These are phyloP conservation scores for Pholiota microspora DNA, from an alignment of 768 basidiomycete species.

Conservation along the genomic window DNA sequence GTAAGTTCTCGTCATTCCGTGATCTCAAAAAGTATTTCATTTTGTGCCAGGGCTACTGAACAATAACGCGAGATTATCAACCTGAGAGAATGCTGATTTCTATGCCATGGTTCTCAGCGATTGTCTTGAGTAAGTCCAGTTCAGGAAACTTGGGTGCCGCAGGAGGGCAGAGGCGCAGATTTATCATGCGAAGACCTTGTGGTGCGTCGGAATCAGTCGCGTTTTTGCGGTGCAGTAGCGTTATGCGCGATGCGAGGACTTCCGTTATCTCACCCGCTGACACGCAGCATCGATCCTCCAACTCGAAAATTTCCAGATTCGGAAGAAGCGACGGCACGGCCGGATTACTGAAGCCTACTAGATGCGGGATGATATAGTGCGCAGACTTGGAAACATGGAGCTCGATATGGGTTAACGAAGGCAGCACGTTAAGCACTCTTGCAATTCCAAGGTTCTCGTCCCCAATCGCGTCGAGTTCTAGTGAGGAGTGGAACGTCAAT, in stretches of 20 bases:
- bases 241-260: constrained; percentile 15
- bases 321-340: constrained; percentile 12
- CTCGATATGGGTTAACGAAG: constrained; percentile 16
- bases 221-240: neutral
- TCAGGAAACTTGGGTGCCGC: constrained; percentile 15
- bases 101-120: constrained; percentile 15
- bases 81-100: constrained; percentile 7
- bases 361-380: constrained; percentile 18
- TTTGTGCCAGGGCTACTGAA: neutral
- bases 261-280: constrained; percentile 14
- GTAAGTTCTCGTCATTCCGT: too few species aligned
- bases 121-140: constrained; percentile 12
- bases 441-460: constrained; percentile 20
- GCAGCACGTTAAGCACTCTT: constrained; percentile 15
- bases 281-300: constrained; percentile 17
- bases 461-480: constrained; percentile 15
- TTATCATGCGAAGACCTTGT: constrained; percentile 10
- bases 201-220: constrained; percentile 5
- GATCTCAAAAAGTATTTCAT: neutral
- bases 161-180: constrained; percentile 17
- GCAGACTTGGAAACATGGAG: constrained; percentile 16
- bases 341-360: constrained; percentile 10
- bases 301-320: constrained; percentile 9
- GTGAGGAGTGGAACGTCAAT: constrained; percentile 15
- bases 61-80: neutral